Conservation (phyloP, 2,329 filamentous ascomycete species). For the Stemphylium vesicarium region DNA sequence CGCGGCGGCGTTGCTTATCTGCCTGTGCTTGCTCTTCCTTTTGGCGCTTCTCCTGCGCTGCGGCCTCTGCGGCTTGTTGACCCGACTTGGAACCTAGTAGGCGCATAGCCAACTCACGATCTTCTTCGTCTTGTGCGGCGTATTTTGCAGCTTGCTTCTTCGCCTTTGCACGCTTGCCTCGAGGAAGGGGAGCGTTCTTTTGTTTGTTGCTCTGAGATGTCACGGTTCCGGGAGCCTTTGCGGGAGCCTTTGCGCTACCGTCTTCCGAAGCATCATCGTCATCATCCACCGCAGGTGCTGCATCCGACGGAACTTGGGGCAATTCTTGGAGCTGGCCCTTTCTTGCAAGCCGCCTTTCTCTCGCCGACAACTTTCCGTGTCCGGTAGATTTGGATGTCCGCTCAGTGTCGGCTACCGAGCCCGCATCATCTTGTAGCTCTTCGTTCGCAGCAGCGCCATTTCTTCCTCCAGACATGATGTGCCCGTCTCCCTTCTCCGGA, state of each 20-base stretch:
- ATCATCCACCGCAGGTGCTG: conserved; percentile 31
- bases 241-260: conserved; percentile 16
- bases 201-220: conserved; percentile 38
- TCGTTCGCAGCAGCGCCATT: conserved; percentile 9
- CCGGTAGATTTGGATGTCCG: conserved; percentile 29
- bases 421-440: conserved; percentile 34
- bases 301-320: conserved; percentile 17
- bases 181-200: conserved; percentile 50
- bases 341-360: conserved; percentile 47
- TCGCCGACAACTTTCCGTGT: conserved; percentile 47
- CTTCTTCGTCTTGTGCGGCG: conserved; percentile 92
- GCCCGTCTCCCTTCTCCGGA: conserved; percentile 5
- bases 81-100: conserved; percentile 81
- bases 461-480: conserved; percentile 20
- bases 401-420: conserved; percentile 38
- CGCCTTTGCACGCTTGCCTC: conserved; percentile 80
- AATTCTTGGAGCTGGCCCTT: conserved; percentile 42
- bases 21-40: conserved; percentile 75
- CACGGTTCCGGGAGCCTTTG: conserved; percentile 34
- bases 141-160: conserved; percentile 92
- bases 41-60: conserved; percentile 67
- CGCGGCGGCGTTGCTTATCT: conserved; percentile 74
- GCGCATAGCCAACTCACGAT: conserved; percentile 80
- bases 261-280: conserved; percentile 37
- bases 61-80: conserved; percentile 68